A percentile compares a stretch with the other conserved stretches of the same genome.
Evolutionary conservation across 768 basidiomycete species (phyloP).

Genomic region (Coprinopsis sp.): DNA sequence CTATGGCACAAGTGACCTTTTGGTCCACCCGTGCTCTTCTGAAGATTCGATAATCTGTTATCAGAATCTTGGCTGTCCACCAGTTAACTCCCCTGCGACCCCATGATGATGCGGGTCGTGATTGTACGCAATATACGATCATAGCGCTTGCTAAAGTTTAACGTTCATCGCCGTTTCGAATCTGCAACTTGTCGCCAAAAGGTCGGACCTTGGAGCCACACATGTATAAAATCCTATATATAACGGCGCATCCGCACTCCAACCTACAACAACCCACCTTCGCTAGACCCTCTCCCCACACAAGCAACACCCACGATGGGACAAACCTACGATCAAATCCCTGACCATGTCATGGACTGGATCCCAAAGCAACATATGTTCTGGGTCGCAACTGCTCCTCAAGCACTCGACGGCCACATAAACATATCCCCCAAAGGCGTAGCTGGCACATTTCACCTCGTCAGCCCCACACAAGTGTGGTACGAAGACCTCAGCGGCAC

Average conservation of each 20-base stretch:
- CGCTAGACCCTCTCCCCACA: neutral
- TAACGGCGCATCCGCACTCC: neutral
- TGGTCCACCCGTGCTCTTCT: neutral
- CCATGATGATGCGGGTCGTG: too few species aligned
- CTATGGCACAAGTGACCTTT: neutral
- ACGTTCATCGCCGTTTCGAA: neutral
- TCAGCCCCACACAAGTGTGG: slow-evolving; percentile 53
- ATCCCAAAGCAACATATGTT: slow-evolving; percentile 60
- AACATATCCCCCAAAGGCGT: slow-evolving; percentile 68
- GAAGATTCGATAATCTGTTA: neutral
- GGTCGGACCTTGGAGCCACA: neutral
- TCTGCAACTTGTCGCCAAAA: neutral
- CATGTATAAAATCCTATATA: neutral
- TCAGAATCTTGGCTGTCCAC: neutral
- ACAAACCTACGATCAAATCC: slow-evolving; percentile 52
- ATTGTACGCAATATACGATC: neutral
- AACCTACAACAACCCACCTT: neutral
- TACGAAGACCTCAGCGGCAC: slow-evolving; percentile 73
- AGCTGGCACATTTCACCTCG: slow-evolving; percentile 56
- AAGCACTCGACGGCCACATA: slow-evolving; percentile 51
- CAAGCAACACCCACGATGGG: slow-evolving; percentile 38
- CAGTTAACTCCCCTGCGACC: neutral
- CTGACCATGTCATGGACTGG: slow-evolving; percentile 50
- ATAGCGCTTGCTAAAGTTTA: neutral
- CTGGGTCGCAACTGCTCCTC: slow-evolving; percentile 67